Evolutionary conservation across 148 eudicot species (phyloP), one percentile per base, ranked within the genome.

Genomic region (Vaccinium vitisidaea): DNA sequence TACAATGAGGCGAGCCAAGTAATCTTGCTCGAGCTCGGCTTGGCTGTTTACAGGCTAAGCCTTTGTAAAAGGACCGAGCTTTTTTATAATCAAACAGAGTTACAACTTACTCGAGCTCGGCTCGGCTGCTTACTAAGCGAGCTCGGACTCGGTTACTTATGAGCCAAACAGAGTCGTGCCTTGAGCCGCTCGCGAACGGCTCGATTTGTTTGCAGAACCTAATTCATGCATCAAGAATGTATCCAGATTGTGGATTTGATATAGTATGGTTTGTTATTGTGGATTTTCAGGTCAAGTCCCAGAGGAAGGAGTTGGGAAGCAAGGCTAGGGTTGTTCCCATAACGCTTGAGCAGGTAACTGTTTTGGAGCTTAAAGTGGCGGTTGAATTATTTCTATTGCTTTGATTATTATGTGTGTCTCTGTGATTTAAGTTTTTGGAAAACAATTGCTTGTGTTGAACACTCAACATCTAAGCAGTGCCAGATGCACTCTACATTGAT

Each of bases 291-390:
- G 99, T 92, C 76, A 90, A 87, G 87, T 78, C 83, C 43, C 90
- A 95, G 87, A 93, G 90, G 88, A 90, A 88, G 83, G 98, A 92
- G 85, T 77, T 96, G 75, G 83, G 85, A 86, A 93, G 92, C 81
- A 88, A 91, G 86, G 96, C 97, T 36, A 96, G 91, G 87, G 94
- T 96, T 87, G 98, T 96, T 83, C 99, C 98, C 1, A 95, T 96
- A 73, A 88, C 98, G 16, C 94, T 96, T 63, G 99, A 95, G 81
- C 99, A 96, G 97, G 99, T 95, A 21, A 85, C 18, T 55, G 50
- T 65, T 77, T 32, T 50, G 54, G 7, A 46, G 27, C 83, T 36
- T 32, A 0, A 32, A 56, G 4, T 6, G 10, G 46, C 11, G 2
- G 6, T 53, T 56, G 12, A 2, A 23, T 15, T 59, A 25, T 21